Base-by-base conservation (phyloP, 495 filamentous ascomycete species). In the Xylaria curta region DNA sequence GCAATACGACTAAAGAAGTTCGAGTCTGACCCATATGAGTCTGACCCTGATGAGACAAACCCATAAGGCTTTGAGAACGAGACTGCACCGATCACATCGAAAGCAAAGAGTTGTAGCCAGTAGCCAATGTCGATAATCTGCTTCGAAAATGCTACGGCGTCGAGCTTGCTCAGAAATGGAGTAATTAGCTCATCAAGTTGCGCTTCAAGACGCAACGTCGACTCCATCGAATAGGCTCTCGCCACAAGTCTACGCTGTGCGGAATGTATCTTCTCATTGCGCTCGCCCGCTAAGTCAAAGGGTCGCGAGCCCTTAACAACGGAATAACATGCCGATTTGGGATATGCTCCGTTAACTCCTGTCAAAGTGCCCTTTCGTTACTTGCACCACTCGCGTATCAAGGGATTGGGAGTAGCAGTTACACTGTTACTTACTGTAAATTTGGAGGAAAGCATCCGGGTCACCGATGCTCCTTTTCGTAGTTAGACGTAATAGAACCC, bases 211-310 rank as follows among this genome's bases (percentile, higher is more conserved):
- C 65, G 47, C 26, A 56, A 21, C 21, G 49, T 67, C 12, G 68
- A 74, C 36, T 71, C 72, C 72, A 74, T 66, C 1, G 72, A 61
- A 47, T 74, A 74, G 12, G 61, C 60, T 5, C 68, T 53, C 10
- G 72, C 68, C 5, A 74, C 72, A 28, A 71, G 72, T 44, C 51
- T 71, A 54, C 72, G 72, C 40, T 74, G 72, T 19, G 64, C 53
- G 7, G 49, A 24, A 44, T 74, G 68, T 9, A 74, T 53, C 54
- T 74, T 74, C 44, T 74, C 72, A n/a, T 61, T 67, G 28, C 61
- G 62, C 53, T 74, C 60, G 21, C 53, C 62, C 0, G 62, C 68
- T 21, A 74, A 38, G 42, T 71, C 72, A 47, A 74, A 74, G 0
- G 61, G 44, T 36, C 72, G 72, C 51, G 68, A 56, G 53, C 72